Conservation (phyloP, 331 rosid species). For the Phaseolus coccineus region DNA sequence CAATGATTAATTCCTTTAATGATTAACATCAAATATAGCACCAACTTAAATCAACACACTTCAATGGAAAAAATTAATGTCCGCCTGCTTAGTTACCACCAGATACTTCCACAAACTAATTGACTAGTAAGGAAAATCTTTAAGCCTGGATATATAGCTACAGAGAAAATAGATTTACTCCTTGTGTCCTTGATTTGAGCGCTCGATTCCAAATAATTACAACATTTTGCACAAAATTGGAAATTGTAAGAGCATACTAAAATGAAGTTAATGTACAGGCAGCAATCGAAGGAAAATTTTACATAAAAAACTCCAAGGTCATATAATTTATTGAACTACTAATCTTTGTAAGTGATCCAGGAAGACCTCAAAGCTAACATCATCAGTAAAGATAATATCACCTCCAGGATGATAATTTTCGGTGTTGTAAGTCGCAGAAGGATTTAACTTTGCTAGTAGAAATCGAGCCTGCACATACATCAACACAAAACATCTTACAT, state of each 20-base stretch:
- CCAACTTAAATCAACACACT: too few species aligned
- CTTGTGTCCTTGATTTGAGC: slow-evolving; percentile 8
- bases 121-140: background rate
- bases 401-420: slow-evolving; percentile 82
- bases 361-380: slow-evolving; percentile 96
- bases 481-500: slow-evolving; percentile 19
- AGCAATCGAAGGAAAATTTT: slow-evolving; percentile 46
- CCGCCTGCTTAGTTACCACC: too few species aligned
- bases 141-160: background rate
- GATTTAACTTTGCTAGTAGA: slow-evolving; percentile 88
- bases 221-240: slow-evolving; percentile 43
- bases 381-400: slow-evolving; percentile 89
- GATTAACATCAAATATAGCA: too few species aligned
- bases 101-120: background rate
- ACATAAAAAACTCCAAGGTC: slow-evolving; percentile 49
- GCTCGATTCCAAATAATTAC: slow-evolving; percentile 44
- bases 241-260: slow-evolving; percentile 35
- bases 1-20: too few species aligned
- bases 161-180: background rate
- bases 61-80: too few species aligned
- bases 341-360: slow-evolving; percentile 96
- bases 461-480: slow-evolving; percentile 79
- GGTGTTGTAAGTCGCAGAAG: slow-evolving; percentile 84
- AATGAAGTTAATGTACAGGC: slow-evolving; percentile 63
- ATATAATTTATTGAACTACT: slow-evolving; percentile 72